phyloP scores from a whole-genome alignment of 2,329 filamentous ascomycete species.

The Fusarium burgessii region DNA sequence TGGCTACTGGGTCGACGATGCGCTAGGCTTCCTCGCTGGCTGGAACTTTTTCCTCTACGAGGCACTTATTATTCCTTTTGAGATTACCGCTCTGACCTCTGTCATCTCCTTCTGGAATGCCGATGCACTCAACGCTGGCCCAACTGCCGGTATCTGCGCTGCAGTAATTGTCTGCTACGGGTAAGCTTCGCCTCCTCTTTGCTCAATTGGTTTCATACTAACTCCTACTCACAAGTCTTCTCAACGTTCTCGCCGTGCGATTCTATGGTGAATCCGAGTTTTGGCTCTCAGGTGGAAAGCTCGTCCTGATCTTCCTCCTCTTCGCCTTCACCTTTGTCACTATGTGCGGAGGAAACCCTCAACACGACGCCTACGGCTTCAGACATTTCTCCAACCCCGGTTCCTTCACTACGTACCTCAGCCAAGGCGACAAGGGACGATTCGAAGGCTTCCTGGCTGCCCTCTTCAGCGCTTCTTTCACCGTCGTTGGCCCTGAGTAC shows the following conservation, averaged over 20 bases:
- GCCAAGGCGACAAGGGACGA: constrained; percentile 69
- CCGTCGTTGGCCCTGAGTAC: constrained; percentile 72
- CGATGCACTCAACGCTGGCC: constrained; percentile 48
- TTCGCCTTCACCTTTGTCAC: constrained; percentile 71
- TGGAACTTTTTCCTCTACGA: constrained; percentile 53
- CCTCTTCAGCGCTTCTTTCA: constrained; percentile 69
- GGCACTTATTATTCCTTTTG: constrained; percentile 63
- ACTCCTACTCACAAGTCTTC: constrained; percentile 34
- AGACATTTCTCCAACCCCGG: constrained; percentile 75
- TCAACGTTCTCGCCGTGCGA: constrained; percentile 57
- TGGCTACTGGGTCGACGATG: constrained; percentile 36
- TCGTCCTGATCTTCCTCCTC: constrained; percentile 52
- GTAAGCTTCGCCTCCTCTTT: constrained; percentile 8
- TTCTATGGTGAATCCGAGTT: constrained; percentile 61
- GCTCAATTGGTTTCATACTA: background rate
- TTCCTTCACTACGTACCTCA: constrained; percentile 63
- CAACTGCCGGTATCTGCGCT: constrained; percentile 59
- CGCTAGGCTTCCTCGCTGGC: constrained; percentile 33
- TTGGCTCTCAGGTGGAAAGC: constrained; percentile 61
- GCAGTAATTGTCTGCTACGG: constrained; percentile 58
- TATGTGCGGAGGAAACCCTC: constrained; percentile 69
- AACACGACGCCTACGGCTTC: constrained; percentile 70
- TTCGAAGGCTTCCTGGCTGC: constrained; percentile 76
- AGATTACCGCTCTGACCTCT: constrained; percentile 62
- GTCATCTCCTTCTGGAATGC: constrained; percentile 64